These are phyloP conservation scores for Teratosphaeria epicoccoides DNA, from an alignment of 2,329 filamentous ascomycete genomes.

Conservation along the genomic window DNA sequence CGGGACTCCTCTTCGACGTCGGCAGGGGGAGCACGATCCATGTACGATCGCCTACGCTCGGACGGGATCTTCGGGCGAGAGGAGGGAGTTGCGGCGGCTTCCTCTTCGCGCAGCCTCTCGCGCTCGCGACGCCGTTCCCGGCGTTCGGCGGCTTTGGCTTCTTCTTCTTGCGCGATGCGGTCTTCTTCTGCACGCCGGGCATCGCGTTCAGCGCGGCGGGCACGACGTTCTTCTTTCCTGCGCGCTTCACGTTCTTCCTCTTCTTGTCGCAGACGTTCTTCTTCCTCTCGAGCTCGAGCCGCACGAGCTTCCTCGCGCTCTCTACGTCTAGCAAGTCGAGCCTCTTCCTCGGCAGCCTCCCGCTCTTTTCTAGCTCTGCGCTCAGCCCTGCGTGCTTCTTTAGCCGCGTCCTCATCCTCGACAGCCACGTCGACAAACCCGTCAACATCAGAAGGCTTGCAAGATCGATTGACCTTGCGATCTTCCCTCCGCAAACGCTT, in stretches of 20 bases:
- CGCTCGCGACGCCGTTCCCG: conserved; percentile 21
- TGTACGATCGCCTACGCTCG: conserved; percentile 19
- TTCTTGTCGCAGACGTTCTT: conserved; percentile 19
- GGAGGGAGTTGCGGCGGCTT: conserved; percentile 13
- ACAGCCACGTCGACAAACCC: conserved; percentile 17
- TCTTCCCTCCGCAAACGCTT: conserved; percentile 29
- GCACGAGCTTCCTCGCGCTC: conserved; percentile 18
- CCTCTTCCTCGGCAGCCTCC: conserved; percentile 31
- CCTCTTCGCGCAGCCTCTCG: conserved; percentile 15
- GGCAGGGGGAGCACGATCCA: conserved; percentile 10
- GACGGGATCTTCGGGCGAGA: conserved; percentile 13
- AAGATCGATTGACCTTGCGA: conserved; percentile 23
- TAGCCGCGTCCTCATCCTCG: conserved; percentile 17
- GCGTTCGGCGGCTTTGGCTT: conserved; percentile 18
- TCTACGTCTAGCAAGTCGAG: conserved; percentile 15
- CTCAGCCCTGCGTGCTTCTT: conserved; percentile 26
- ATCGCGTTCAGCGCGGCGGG: conserved; percentile 20
- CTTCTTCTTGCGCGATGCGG: conserved; percentile 20
- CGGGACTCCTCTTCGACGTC: conserved; percentile 25
- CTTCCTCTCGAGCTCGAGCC: conserved; percentile 19
- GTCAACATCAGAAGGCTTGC: conserved; percentile 22
- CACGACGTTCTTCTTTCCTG: conserved; percentile 17
- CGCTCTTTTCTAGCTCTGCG: conserved; percentile 24
- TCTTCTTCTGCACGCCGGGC: conserved; percentile 23
- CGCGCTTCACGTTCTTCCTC: conserved; percentile 21